phyloP scores from a whole-genome alignment of 192 early-diverging fungal species.

The Coemansia asiatica region DNA sequence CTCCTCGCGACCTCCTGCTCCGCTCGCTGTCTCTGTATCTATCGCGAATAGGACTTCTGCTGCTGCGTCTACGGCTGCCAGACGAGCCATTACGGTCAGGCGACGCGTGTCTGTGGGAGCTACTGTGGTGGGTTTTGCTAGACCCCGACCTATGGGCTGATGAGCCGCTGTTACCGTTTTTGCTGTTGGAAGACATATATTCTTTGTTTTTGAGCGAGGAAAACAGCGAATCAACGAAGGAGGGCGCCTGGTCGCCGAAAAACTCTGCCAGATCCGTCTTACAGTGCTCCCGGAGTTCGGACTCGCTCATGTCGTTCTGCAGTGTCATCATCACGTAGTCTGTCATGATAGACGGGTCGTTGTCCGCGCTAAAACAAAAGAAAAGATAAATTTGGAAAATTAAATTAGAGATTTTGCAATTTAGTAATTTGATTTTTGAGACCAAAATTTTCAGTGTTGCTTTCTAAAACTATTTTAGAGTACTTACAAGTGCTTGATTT shows the following conservation, averaged over 20 bases:
- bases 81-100: constrained; percentile 5
- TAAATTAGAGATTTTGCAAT: too few species aligned
- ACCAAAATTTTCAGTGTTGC: too few species aligned
- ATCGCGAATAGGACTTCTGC: constrained; percentile 17
- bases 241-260: constrained; percentile 32
- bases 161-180: neutral
- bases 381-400: too few species aligned
- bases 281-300: constrained; percentile 38
- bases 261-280: constrained; percentile 44
- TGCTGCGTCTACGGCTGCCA: constrained; percentile 22
- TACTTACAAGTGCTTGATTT: constrained; percentile 45
- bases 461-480: too few species aligned
- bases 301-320: constrained; percentile 43
- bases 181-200: constrained; percentile 15
- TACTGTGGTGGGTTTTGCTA: neutral
- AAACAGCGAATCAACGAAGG: constrained; percentile 41
- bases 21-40: constrained; percentile 19
- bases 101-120: neutral
- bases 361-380: constrained; percentile 29
- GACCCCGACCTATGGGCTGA: neutral
- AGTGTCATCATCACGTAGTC: constrained; percentile 49
- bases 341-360: constrained; percentile 45
- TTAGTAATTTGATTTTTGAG: too few species aligned
- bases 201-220: constrained; percentile 22
- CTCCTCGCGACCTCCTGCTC: constrained; percentile 4